A percentile compares a stretch with the other conserved stretches of the same genome.
Evolutionary conservation across 2,329 filamentous ascomycete genomes (phyloP).

Genomic region (Stagonosporopsis chrysanthemi): DNA sequence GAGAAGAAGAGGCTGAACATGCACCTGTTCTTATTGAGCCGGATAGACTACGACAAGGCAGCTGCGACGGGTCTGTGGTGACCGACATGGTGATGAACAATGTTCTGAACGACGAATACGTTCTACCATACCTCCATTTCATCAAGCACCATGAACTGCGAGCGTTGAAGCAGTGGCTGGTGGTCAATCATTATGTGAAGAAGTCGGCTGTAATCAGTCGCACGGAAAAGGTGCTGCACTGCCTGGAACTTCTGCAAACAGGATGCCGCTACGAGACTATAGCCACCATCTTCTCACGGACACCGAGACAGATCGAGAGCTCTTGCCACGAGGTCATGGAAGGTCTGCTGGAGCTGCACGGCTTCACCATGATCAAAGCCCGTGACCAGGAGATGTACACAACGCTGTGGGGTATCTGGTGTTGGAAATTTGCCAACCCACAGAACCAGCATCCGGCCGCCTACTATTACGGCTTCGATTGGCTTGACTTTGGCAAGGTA

Average conservation of each 20-base stretch:
- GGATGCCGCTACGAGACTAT: constrained; percentile 37
- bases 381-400: constrained; percentile 22
- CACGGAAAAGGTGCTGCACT: constrained; percentile 39
- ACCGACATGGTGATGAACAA: constrained; percentile 32
- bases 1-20: constrained; percentile 25
- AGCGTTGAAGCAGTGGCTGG: constrained; percentile 31
- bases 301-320: constrained; percentile 32
- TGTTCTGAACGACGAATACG: constrained; percentile 22
- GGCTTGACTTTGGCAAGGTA: constrained; percentile 30
- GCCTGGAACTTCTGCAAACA: constrained; percentile 36
- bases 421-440: constrained; percentile 18
- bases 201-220: constrained; percentile 30
- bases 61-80: constrained; percentile 25
- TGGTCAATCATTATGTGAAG: constrained; percentile 20
- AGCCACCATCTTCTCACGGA: constrained; percentile 40
- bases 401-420: constrained; percentile 31
- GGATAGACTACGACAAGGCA: constrained; percentile 30
- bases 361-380: constrained; percentile 25
- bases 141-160: constrained; percentile 40
- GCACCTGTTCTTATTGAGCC: constrained; percentile 20
- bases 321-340: constrained; percentile 39
- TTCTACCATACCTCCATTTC: constrained; percentile 31
- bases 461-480: constrained; percentile 34
- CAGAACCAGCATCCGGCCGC: constrained; percentile 13
- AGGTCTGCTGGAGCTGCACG: constrained; percentile 35